Conservation (phyloP, 306 rosid species). For the Ziziphus jujuba region DNA sequence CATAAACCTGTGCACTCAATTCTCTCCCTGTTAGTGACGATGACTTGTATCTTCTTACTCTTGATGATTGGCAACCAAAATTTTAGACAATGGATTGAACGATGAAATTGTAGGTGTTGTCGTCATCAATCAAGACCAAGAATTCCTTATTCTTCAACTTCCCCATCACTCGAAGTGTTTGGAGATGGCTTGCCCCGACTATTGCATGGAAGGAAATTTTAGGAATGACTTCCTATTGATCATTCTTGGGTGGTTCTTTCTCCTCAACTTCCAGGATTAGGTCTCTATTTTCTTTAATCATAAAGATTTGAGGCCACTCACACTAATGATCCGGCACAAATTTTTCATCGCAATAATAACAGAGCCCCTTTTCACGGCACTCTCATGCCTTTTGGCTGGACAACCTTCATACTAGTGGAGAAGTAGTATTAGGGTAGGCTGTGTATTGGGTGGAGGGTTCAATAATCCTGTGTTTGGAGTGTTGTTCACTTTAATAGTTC, state of each 20-base stretch:
- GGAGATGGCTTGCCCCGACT: too few species aligned
- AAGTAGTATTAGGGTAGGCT: too few species aligned
- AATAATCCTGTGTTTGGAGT: too few species aligned
- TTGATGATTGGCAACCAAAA: neutral
- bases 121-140: neutral
- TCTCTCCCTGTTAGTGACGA: neutral
- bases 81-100: neutral
- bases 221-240: too few species aligned
- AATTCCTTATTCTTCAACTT: neutral
- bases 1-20: neutral
- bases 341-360: neutral
- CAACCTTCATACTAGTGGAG: too few species aligned
- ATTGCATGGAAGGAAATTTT: too few species aligned
- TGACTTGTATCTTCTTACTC: neutral
- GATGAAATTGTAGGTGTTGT: neutral
- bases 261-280: too few species aligned
- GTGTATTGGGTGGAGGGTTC: too few species aligned
- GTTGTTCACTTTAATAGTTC: too few species aligned
- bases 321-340: neutral
- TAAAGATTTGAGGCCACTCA: neutral
- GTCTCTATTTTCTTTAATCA: too few species aligned
- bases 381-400: neutral
- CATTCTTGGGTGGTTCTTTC: too few species aligned
- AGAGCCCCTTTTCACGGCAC: neutral
- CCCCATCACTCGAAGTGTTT: too few species aligned